These are phyloP conservation scores for Arthroderma uncinatum DNA, from an alignment of 2,329 filamentous ascomycete species.

Conservation along the genomic window DNA sequence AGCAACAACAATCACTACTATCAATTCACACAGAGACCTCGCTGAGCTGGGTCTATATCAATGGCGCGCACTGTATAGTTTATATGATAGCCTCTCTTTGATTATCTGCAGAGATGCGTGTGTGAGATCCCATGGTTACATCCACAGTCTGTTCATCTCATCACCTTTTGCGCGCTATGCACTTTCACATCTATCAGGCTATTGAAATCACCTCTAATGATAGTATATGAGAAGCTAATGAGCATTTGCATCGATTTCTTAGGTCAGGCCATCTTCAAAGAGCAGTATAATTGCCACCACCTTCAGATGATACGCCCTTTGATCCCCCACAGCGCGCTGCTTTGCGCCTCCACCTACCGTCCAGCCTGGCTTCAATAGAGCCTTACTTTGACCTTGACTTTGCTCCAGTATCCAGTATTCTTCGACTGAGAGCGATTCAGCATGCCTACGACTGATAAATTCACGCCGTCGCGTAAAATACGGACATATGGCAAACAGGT, in stretches of 20 bases:
- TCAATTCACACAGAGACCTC: neutral
- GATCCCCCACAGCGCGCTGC: neutral
- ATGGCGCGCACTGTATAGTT: neutral
- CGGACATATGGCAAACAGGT: constrained; percentile 15
- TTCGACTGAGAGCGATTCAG: neutral
- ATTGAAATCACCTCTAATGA: neutral
- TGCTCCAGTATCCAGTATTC: neutral
- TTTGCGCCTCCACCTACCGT: neutral
- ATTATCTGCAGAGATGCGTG: neutral
- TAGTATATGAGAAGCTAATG: neutral
- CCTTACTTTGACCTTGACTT: neutral
- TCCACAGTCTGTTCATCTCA: neutral
- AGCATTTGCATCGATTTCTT: neutral
- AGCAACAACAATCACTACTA: neutral
- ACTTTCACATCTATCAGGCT: neutral
- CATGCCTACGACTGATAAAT: constrained; percentile 2
- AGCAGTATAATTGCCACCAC: neutral
- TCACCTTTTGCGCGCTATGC: neutral
- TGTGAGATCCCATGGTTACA: neutral
- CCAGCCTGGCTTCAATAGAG: neutral
- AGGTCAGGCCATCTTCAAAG: neutral
- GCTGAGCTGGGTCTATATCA: neutral
- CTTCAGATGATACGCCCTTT: constrained; percentile 1
- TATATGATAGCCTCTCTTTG: neutral
- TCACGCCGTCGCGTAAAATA: constrained; percentile 12